These are phyloP conservation scores for Lycium ferocissimum DNA, from an alignment of 257 asterid species.

Conservation along the genomic window DNA sequence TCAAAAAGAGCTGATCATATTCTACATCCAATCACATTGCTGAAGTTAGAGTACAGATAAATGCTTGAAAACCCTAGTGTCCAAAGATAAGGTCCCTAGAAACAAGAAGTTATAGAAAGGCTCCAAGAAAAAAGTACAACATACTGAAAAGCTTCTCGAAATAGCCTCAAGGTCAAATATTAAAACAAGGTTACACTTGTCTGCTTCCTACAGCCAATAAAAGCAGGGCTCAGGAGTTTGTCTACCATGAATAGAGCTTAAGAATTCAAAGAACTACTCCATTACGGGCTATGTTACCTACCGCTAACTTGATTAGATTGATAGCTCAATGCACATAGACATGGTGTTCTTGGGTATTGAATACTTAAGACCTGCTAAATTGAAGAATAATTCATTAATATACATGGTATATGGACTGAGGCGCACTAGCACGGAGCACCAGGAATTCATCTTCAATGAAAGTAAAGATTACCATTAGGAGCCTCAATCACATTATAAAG, in stretches of 20 bases:
- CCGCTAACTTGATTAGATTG: background rate
- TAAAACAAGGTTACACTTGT: background rate
- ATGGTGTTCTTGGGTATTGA: background rate
- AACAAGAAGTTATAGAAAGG: background rate
- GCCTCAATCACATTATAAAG: background rate
- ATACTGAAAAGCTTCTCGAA: background rate
- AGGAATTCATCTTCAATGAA: background rate
- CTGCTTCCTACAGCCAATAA: background rate
- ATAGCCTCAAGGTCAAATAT: background rate
- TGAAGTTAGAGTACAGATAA: background rate
- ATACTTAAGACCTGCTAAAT: background rate
- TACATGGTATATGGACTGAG: background rate
- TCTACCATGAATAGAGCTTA: background rate
- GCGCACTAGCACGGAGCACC: background rate
- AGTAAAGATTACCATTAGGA: background rate
- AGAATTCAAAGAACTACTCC: background rate
- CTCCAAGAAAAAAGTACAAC: background rate
- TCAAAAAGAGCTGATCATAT: constrained; percentile 9
- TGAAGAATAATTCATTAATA: background rate
- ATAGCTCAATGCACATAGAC: background rate
- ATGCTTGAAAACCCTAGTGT: constrained; percentile 7
- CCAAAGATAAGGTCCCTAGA: background rate
- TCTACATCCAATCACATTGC: background rate
- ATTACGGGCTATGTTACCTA: background rate
- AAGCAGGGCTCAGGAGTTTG: background rate